Conservation (phyloP, 1,139 yeast species). For the Pichia sp. region DNA sequence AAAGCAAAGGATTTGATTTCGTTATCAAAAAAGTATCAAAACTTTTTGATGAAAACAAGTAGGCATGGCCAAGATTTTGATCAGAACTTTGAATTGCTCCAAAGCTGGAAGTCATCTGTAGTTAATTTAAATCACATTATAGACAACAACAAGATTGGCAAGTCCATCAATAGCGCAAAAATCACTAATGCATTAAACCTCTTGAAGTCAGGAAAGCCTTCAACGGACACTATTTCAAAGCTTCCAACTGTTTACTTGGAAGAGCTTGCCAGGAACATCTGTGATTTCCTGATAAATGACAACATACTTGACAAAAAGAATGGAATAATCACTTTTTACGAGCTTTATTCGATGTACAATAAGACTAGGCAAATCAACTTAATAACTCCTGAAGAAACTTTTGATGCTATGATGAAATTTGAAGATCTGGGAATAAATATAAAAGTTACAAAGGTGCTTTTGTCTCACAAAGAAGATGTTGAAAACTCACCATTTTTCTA, state of each 20-base stretch:
- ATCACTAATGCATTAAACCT: slow-evolving; percentile 21
- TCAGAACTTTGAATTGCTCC: slow-evolving; percentile 43
- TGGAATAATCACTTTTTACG: slow-evolving; percentile 56
- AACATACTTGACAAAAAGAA: slow-evolving; percentile 45
- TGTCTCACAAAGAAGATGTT: slow-evolving; percentile 4
- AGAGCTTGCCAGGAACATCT: slow-evolving; percentile 55
- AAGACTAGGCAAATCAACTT: slow-evolving; percentile 55
- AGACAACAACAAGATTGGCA: slow-evolving; percentile 26
- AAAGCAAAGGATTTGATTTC: slow-evolving; percentile 71
- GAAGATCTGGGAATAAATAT: slow-evolving; percentile 36
- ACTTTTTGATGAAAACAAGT: slow-evolving; percentile 20
- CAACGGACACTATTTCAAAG: slow-evolving; percentile 13
- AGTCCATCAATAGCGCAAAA: slow-evolving; percentile 21
- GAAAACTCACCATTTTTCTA: slow-evolving; percentile 11
- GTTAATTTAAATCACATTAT: slow-evolving; percentile 27
- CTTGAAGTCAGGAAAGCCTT: slow-evolving; percentile 18
- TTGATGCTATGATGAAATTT: slow-evolving; percentile 47
- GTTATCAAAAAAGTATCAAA: slow-evolving; percentile 37
- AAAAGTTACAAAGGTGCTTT: slow-evolving; percentile 29
- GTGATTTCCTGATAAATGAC: slow-evolving; percentile 46
- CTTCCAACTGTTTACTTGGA: slow-evolving; percentile 36
- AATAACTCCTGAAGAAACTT: slow-evolving; percentile 55
- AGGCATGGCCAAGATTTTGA: slow-evolving; percentile 6
- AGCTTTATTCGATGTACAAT: slow-evolving; percentile 57
- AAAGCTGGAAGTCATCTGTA: slow-evolving; percentile 30